Evolutionary conservation across 2,329 filamentous ascomycete species (phyloP).

Genomic region (Verticillium zaregamsianum): DNA sequence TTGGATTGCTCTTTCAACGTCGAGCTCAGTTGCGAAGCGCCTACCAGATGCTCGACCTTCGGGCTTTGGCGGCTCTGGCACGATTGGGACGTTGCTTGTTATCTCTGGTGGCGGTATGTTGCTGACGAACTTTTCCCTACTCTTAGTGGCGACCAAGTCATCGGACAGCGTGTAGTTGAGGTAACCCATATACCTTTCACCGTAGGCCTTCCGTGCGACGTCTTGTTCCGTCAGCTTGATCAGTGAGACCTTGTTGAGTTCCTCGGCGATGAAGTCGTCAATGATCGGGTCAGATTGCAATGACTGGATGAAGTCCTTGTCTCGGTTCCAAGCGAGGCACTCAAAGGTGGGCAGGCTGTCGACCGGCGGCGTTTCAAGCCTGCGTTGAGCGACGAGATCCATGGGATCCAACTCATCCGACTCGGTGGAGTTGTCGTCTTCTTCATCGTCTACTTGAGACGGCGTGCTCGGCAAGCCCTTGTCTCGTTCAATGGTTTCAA

Average conservation of each 20-base stretch:
- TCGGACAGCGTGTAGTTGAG: constrained; percentile 52
- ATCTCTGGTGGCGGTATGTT: constrained; percentile 29
- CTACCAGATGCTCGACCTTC: constrained; percentile 52
- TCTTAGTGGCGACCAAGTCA: constrained; percentile 50
- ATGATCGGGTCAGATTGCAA: constrained; percentile 35
- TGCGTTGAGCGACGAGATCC: constrained; percentile 44
- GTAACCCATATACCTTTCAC: constrained; percentile 45
- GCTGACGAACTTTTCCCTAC: constrained; percentile 48
- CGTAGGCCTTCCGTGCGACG: constrained; percentile 35
- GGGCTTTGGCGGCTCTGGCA: constrained; percentile 32
- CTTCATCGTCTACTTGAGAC: constrained; percentile 40
- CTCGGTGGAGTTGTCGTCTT: constrained; percentile 51
- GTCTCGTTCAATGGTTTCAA: constrained; percentile 19
- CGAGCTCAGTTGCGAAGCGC: constrained; percentile 66
- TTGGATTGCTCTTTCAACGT: constrained; percentile 67
- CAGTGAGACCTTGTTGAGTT: constrained; percentile 36
- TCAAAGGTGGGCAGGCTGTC: constrained; percentile 48
- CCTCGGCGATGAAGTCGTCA: constrained; percentile 40
- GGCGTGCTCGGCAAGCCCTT: constrained; percentile 36
- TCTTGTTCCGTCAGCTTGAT: constrained; percentile 33
- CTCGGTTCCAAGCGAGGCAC: constrained; percentile 43
- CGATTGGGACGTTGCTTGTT: constrained; percentile 28
- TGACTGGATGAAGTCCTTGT: constrained; percentile 38
- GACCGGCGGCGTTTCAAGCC: constrained; percentile 50
- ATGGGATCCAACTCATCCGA: constrained; percentile 49